These are phyloP conservation scores for Nemania abortiva DNA, from an alignment of 2,329 filamentous ascomycete species.

Conservation along the genomic window DNA sequence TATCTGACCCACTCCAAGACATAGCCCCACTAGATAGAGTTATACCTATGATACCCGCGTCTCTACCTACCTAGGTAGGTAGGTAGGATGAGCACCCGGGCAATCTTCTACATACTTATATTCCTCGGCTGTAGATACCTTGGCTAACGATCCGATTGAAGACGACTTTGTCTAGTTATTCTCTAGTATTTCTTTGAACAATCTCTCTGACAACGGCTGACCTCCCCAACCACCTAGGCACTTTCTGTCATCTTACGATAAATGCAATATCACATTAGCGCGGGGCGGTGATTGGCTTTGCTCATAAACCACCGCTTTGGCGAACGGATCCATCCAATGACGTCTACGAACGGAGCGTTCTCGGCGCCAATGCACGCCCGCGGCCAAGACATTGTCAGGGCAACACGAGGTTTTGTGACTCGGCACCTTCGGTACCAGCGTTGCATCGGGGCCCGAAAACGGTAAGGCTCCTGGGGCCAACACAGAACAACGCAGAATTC, in stretches of 20 bases:
- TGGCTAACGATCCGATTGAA: too few relatives aligned
- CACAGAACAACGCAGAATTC: slow-evolving; percentile 18
- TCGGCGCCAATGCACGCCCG: slow-evolving; percentile 22
- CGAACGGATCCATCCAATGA: slow-evolving; percentile 29
- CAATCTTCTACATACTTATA: too few relatives aligned
- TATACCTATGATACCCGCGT: too few relatives aligned
- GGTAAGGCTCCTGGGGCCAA: slow-evolving; percentile 40
- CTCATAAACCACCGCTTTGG: neutral
- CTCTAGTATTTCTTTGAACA: neutral
- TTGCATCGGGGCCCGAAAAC: slow-evolving; percentile 39
- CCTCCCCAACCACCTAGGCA: neutral
- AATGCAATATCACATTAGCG: neutral
- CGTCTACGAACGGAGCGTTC: slow-evolving; percentile 8
- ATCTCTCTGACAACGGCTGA: neutral
- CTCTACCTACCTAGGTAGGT: too few relatives aligned
- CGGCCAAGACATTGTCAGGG: slow-evolving; percentile 47
- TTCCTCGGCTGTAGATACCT: too few relatives aligned
- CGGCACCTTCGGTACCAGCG: slow-evolving; percentile 44
- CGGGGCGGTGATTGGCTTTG: slow-evolving; percentile 7
- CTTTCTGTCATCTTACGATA: too few relatives aligned
- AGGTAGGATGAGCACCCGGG: too few relatives aligned
- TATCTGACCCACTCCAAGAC: too few relatives aligned
- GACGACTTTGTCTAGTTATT: too few relatives aligned
- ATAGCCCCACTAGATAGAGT: too few relatives aligned
- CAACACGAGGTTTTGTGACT: slow-evolving; percentile 48